Conservation (phyloP, 768 basidiomycete species). For the Tremella mesenterica region DNA sequence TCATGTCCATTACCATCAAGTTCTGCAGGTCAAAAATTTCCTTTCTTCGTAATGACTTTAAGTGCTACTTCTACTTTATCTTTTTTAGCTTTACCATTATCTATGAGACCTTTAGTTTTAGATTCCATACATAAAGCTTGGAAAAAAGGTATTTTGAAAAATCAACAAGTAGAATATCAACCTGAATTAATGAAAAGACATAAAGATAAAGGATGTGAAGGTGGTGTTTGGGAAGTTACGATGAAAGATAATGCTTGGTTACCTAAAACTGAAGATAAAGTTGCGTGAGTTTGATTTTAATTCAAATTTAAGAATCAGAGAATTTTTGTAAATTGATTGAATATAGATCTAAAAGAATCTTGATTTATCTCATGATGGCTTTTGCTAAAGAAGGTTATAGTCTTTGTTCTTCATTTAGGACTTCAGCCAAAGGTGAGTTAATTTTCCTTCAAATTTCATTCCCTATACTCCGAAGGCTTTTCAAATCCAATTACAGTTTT, state of each 20-base stretch:
- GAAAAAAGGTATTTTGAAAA: conserved; percentile 24
- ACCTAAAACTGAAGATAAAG: conserved; percentile 28
- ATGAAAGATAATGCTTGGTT: conserved; percentile 31
- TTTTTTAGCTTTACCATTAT: conserved; percentile 33
- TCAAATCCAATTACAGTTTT: no score
- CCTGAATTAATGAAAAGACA: conserved; percentile 31
- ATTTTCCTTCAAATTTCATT: not conserved
- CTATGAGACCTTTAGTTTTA: conserved; percentile 20
- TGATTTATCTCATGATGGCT: conserved; percentile 33
- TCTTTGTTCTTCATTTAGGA: conserved; percentile 27
- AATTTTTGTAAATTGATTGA: not conserved
- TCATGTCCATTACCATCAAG: conserved; percentile 29
- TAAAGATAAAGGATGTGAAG: conserved; percentile 32
- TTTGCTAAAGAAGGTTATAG: conserved; percentile 33
- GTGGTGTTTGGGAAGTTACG: conserved; percentile 35
- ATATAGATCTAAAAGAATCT: conserved; percentile 27
- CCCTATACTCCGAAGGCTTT: not conserved
- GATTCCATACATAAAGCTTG: conserved; percentile 27
- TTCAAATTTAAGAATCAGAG: not conserved
- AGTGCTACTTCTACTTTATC: conserved; percentile 27
- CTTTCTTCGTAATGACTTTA: conserved; percentile 33
- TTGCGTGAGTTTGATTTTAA: conserved; percentile 22
- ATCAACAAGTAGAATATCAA: conserved; percentile 26
- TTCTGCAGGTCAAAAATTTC: conserved; percentile 13
- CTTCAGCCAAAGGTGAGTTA: conserved; percentile 30